Percentiles rank a stretch among this genome's conserved stretches.
Conservation (phyloP, 73 alveolate genomes). For the Blepharisma stoltei region DNA sequence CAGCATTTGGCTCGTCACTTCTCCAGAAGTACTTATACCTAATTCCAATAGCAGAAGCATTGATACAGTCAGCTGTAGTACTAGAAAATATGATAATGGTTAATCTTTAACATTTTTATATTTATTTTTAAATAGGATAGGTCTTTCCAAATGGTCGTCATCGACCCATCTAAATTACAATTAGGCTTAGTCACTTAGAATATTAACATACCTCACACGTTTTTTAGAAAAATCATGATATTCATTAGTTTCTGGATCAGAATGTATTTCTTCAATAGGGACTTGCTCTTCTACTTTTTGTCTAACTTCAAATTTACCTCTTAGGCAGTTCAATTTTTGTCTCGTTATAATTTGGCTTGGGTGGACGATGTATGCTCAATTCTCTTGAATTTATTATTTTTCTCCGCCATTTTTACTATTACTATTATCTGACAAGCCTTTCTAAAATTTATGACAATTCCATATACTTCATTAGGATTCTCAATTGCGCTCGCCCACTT, state of each 20-base stretch:
- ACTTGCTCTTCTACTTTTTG: no score
- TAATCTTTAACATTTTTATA: no score
- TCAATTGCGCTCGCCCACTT: conserved; percentile 5
- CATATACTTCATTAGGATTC: not conserved
- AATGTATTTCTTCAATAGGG: no score
- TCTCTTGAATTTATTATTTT: not conserved
- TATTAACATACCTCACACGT: conserved; percentile 25
- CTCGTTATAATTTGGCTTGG: not conserved
- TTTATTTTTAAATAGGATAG: no score
- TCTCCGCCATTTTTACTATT: not conserved
- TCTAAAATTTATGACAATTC: no score
- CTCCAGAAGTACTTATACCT: conserved; percentile 29
- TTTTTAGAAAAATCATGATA: not conserved
- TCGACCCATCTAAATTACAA: conserved; percentile 18
- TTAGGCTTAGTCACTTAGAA: conserved; percentile 5
- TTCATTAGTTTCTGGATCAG: no score
- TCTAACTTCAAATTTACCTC: no score
- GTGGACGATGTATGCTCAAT: not conserved
- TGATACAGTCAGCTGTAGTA: no score
- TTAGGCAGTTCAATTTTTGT: no score
- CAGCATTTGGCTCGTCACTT: conserved; percentile 22
- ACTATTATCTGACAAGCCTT: not conserved
- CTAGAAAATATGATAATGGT: no score
- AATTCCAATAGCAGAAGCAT: no score
- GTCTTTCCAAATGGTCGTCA: conserved; percentile 1